Evolutionary conservation across 306 rosid genomes (phyloP), one percentile per base, ranked within the genome.

Genomic region (Vigna radiata): DNA sequence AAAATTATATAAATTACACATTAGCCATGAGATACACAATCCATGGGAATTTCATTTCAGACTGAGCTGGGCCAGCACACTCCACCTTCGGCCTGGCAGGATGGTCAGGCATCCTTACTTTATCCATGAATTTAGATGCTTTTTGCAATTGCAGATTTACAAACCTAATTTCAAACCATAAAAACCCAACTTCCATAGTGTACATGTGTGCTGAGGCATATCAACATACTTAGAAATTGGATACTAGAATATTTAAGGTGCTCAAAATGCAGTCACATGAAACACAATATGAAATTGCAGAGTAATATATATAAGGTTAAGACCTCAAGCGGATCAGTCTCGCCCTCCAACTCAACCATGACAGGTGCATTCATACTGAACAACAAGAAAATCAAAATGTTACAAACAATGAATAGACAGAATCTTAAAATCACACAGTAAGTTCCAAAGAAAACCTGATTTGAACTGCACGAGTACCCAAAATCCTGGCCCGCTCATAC

Each of bases 361-460:
- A 94, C 94, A 80, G 98, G 98, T 23, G 97, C 97, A 71, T 94
- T 94, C 98, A 94, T 91, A 83, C 98, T 90, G 97, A 63, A 36
- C 76, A 80, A 19, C 71, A 55, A 68, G 1, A 31, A 80, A 59
- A 8, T 16, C 25, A 62, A 63, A 16, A 70, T 44, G 46, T 70
- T 27, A 58, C 46, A 41, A 41, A 54, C 49, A 72, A 44, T 11
- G 29, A 37, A 69, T 9, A 13, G 36, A 25, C 1, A 16, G 8
- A 83, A 60, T 4, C 5, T 17, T 63, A 47, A 11, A 39, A 25
- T n/a, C 2, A 16, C 8, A 6, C 16, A 54, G 2, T 8, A 37
- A 52, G 54, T 16, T 37, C 39, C 67, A 76, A 39, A 53, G 16
- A 10, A 29, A 70, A 94, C 98, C 98, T 94, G 83, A 94, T 94